Evolutionary conservation across 2,329 filamentous ascomycete genomes (phyloP).

Genomic region (Aureobasidium leucospermi): DNA sequence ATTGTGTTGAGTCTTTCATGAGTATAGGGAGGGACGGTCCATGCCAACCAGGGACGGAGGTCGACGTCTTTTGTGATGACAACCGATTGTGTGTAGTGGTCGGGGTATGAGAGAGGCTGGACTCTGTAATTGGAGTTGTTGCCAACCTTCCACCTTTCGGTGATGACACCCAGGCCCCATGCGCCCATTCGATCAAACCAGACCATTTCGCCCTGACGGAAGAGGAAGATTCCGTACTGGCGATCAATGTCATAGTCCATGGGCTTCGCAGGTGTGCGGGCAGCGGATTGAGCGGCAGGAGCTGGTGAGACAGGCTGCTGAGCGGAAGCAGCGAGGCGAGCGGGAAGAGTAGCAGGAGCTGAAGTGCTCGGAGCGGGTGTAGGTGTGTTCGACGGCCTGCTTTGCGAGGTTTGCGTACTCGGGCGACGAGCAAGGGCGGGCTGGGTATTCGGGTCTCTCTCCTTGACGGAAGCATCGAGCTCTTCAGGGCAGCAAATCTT

Average conservation of each 20-base stretch:
- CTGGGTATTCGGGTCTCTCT: constrained; percentile 27
- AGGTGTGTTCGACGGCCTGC: background rate
- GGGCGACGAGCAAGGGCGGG: constrained; percentile 18
- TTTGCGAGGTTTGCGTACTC: constrained; percentile 16
- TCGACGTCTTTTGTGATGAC: constrained; percentile 38
- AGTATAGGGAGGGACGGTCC: constrained; percentile 48
- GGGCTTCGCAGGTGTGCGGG: constrained; percentile 16
- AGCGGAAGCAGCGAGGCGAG: constrained; percentile 4
- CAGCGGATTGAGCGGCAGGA: background rate
- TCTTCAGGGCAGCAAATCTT: constrained; percentile 51
- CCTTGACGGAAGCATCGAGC: constrained; percentile 22
- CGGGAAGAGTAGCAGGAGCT: background rate
- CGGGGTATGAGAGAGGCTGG: constrained; percentile 34
- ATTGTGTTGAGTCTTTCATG: constrained; percentile 36
- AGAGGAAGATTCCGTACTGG: constrained; percentile 42
- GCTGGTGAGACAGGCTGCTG: constrained; percentile 20
- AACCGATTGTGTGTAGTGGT: constrained; percentile 19
- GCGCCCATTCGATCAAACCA: constrained; percentile 48
- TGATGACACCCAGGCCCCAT: constrained; percentile 48
- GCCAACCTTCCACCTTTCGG: constrained; percentile 35
- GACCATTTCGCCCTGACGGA: constrained; percentile 48
- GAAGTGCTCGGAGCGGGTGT: background rate
- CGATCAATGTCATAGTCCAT: constrained; percentile 45
- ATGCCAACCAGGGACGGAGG: constrained; percentile 52
- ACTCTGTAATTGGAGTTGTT: constrained; percentile 22